These are phyloP conservation scores for Lagenidium sp. DNA, from an alignment of 352 stramenopile species.

Conservation along the genomic window DNA sequence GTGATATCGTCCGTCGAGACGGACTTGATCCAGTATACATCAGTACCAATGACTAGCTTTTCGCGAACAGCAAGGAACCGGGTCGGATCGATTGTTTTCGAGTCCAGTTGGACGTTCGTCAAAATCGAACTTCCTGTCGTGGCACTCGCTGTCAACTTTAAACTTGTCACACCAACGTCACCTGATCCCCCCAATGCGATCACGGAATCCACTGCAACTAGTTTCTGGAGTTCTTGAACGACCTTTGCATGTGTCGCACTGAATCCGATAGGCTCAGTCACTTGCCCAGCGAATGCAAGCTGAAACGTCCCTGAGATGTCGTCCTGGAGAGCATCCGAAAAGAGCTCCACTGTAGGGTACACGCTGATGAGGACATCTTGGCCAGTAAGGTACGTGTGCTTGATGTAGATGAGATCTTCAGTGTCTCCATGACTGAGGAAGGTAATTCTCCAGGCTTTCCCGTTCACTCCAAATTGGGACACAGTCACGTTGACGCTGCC, in stretches of 20 bases:
- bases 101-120: slow-evolving; percentile 30
- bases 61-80: slow-evolving; percentile 53
- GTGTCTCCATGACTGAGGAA: slow-evolving; percentile 66
- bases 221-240: slow-evolving; percentile 56
- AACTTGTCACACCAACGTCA: slow-evolving; percentile 49
- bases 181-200: slow-evolving; percentile 34
- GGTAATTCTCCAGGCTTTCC: slow-evolving; percentile 88
- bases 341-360: slow-evolving; percentile 57
- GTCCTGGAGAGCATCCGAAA: slow-evolving; percentile 37
- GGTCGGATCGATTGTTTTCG: slow-evolving; percentile 43
- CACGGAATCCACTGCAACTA: slow-evolving; percentile 47
- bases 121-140: slow-evolving; percentile 20
- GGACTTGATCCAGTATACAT: slow-evolving; percentile 29
- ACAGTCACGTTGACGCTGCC: slow-evolving; percentile 83
- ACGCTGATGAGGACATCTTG: slow-evolving; percentile 58
- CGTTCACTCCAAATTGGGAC: slow-evolving; percentile 49
- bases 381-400: slow-evolving; percentile 64
- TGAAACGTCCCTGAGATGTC: slow-evolving; percentile 59
- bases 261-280: slow-evolving; percentile 43
- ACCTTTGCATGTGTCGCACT: slow-evolving; percentile 67
- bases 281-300: slow-evolving; percentile 38
- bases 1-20: slow-evolving; percentile 35
- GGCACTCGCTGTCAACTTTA: slow-evolving; percentile 36
- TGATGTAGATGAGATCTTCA: slow-evolving; percentile 64
- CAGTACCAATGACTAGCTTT: slow-evolving; percentile 22